Evolutionary conservation across 495 filamentous ascomycete genomes (phyloP), one percentile per base, ranked within the genome.

Genomic region (Hypoxylon perforatum): DNA sequence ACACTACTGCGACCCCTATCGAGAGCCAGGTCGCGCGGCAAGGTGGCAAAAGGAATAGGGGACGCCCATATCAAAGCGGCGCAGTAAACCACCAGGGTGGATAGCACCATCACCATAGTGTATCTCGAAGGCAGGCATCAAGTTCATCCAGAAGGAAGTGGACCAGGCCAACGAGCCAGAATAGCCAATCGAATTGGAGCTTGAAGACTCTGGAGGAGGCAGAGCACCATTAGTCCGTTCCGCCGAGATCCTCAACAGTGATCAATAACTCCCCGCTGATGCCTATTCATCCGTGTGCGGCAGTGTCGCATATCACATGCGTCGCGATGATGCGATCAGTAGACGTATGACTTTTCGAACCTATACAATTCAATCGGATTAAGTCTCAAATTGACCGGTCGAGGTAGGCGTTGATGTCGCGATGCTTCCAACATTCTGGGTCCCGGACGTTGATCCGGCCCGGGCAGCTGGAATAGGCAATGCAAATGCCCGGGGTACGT

Each of bases 41-140:
- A 68, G 63, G 14, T 22, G 10, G 36, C 35, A n/a, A 54, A n/a
- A 54, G 53, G 15, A 36, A 45, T 35, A 49, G 35, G 53, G 35
- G 36, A 36, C 36, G n/a, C n/a, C n/a, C n/a, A 61, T 61, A 65
- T 61, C 56, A 57, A 53, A 50, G 66, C 61, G 66, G 66, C 61
- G 66, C 50, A 69, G 66, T 30, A 49, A 42, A 36, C 22, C 4
- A 28, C 9, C 1, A 55, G 50, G 19, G 7, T 28, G 19, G 55
- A 41, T 28, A 51, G 30, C 21, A 30, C 57, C 39, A 22, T 52
- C 38, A 46, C 11, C 39, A 57, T 33, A 33, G 30, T 9, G 7
- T 10, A 33, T 1, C 25, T 28, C n/a, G n/a, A n/a, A 17, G 30
- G 30, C 19, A 18, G 9, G 12, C 8, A 48, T 45, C 51, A 10